Evolutionary conservation across 176 grass and related monocot genomes (phyloP).

Genomic region (Pontederia crassipes): DNA sequence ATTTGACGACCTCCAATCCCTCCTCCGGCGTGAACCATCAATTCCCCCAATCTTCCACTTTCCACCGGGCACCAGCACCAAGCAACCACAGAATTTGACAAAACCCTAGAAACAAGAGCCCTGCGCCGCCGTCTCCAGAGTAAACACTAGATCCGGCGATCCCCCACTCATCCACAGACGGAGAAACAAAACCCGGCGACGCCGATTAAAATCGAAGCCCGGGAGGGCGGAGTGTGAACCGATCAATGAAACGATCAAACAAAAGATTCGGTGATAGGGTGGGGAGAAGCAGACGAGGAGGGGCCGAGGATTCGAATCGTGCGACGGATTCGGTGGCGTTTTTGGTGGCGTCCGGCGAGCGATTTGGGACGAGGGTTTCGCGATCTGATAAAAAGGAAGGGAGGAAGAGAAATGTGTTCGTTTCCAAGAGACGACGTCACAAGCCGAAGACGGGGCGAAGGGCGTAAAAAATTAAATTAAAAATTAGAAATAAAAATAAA

Average conservation of each 20-base stretch:
- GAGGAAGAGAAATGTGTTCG: not conserved
- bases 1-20: conserved; percentile 26
- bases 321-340: conserved; percentile 3
- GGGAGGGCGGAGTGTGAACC: not conserved
- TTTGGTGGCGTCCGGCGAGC: conserved; percentile 6
- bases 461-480: no score
- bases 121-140: not conserved
- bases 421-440: no score
- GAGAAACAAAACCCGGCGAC: conserved; percentile 21
- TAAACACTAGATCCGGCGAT: conserved; percentile 42
- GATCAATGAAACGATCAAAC: conserved; percentile 24
- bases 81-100: not conserved
- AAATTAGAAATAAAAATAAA: no score
- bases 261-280: not conserved
- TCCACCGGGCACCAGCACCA: conserved; percentile 12
- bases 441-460: no score
- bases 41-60: conserved; percentile 22
- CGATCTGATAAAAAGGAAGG: conserved; percentile 23
- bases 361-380: conserved; percentile 18
- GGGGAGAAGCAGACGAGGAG: conserved; percentile 17
- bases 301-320: conserved; percentile 3
- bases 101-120: conserved; percentile 6
- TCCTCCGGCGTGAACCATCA: conserved; percentile 50
- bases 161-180: conserved; percentile 18
- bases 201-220: not conserved